Conservation (phyloP, 2,329 filamentous ascomycete species). For the Colletotrichum sp. region DNA sequence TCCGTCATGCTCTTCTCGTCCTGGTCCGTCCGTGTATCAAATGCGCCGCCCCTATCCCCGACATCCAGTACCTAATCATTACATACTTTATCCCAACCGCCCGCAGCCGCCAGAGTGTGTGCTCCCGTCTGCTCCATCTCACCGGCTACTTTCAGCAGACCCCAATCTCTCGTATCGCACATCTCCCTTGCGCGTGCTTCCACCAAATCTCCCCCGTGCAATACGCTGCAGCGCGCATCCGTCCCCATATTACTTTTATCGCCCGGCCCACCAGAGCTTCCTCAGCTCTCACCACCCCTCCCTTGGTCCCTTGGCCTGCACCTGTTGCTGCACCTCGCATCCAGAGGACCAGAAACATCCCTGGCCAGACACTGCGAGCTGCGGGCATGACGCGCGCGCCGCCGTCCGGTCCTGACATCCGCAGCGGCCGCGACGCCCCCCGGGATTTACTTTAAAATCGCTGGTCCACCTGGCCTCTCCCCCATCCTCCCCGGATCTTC, state of each 20-base stretch:
- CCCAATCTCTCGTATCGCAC: neutral
- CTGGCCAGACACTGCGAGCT: neutral
- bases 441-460: slow-evolving; percentile 2
- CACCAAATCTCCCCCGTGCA: neutral
- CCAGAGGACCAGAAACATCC: neutral
- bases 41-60: neutral
- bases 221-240: neutral
- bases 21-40: neutral
- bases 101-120: neutral
- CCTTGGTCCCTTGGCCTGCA: neutral
- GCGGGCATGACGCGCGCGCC: slow-evolving; percentile 11
- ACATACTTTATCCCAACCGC: neutral
- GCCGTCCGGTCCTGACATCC: slow-evolving; percentile 5
- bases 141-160: neutral
- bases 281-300: neutral
- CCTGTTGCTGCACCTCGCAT: neutral
- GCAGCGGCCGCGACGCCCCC: slow-evolving; percentile 5
- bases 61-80: neutral
- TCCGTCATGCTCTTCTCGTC: neutral
- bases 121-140: neutral
- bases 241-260: neutral
- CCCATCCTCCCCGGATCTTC: neutral
- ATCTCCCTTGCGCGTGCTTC: neutral
- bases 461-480: neutral
- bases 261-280: neutral